Evolutionary conservation across 2,329 filamentous ascomycete genomes (phyloP).

Genomic region (Metarhizium anisopliae): DNA sequence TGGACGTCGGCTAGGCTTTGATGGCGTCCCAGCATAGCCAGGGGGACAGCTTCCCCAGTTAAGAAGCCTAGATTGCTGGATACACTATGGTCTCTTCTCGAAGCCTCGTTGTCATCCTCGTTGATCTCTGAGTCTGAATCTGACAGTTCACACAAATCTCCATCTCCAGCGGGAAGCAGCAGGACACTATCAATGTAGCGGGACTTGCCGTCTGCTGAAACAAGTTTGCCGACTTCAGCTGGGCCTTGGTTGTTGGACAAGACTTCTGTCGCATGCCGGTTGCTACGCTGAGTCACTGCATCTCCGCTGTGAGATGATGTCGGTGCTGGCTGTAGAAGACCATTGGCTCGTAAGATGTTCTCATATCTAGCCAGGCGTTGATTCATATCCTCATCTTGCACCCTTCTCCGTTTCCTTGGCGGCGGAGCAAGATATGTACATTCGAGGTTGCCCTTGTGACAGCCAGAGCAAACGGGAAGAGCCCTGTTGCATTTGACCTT

Average conservation of each 20-base stretch:
- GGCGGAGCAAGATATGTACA: conserved; percentile 31
- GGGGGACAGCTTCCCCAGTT: not conserved
- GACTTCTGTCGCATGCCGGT: no score
- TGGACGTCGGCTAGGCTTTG: conserved; percentile 11
- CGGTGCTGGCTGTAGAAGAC: conserved; percentile 15
- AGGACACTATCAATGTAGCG: conserved; percentile 31
- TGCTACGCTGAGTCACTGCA: no score
- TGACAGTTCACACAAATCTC: conserved; percentile 3
- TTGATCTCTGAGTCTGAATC: not conserved
- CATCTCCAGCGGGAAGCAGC: conserved; percentile 1
- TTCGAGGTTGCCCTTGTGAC: conserved; percentile 18
- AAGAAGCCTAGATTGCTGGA: no score
- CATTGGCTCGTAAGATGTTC: conserved; percentile 24
- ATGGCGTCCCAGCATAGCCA: not conserved
- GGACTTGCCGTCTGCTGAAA: conserved; percentile 23
- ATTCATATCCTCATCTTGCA: conserved; percentile 19
- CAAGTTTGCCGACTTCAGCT: no score
- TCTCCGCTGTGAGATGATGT: no score
- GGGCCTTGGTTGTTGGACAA: no score
- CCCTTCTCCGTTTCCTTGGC: conserved; percentile 28
- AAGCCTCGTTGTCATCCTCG: not conserved
- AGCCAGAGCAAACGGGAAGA: conserved; percentile 14
- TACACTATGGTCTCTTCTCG: no score
- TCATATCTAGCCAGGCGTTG: conserved; percentile 31
- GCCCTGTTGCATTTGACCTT: conserved; percentile 22